A percentile compares a stretch with the other conserved stretches of the same genome.
phyloP scores from a whole-genome alignment of 345 rosid genomes.

The Pseudoturritis turrita region DNA sequence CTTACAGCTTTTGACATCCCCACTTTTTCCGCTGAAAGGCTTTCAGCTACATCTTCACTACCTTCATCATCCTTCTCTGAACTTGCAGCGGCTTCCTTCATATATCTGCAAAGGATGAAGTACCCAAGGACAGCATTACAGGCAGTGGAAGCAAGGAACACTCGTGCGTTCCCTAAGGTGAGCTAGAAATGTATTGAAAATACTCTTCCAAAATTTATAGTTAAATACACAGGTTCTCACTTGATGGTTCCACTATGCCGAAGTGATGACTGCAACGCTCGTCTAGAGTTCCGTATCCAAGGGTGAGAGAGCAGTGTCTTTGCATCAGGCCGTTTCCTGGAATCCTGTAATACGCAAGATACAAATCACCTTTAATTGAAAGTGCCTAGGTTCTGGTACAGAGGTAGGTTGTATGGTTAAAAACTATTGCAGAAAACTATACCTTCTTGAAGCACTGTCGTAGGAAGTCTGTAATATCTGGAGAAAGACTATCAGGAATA shows the following conservation, averaged over 20 bases:
- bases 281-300: conserved; percentile 89
- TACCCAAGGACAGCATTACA: background rate
- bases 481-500: conserved; percentile 89
- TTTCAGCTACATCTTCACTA: conserved; percentile 43
- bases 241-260: conserved; percentile 78
- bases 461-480: conserved; percentile 94
- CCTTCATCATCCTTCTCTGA: conserved; percentile 54
- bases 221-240: conserved; percentile 34
- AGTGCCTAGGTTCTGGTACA: background rate
- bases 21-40: conserved; percentile 41
- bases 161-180: background rate
- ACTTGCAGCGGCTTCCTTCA: conserved; percentile 43
- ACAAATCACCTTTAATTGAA: background rate
- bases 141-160: conserved; percentile 13
- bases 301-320: conserved; percentile 98
- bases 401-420: background rate
- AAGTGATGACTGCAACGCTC: conserved; percentile 84
- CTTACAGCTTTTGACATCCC: conserved; percentile 54
- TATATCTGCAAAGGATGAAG: conserved; percentile 45
- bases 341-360: conserved; percentile 59
- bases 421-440: background rate
- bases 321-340: conserved; percentile 98
- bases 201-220: background rate
- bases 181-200: background rate
- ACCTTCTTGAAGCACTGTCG: conserved; percentile 99